phyloP scores from a whole-genome alignment of 164 flowering plant species.

The Piper betle region DNA sequence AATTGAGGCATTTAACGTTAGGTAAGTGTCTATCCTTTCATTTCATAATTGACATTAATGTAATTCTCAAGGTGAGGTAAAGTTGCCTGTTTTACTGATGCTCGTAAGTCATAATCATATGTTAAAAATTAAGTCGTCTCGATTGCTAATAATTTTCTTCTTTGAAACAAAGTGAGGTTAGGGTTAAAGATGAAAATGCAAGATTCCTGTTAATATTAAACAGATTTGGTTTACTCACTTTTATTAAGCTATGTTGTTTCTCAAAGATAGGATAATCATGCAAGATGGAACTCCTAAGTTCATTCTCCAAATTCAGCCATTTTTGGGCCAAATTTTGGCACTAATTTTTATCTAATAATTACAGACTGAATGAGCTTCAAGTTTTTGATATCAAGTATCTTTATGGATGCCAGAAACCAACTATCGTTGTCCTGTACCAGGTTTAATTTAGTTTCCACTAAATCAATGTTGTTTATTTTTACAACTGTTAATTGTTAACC shows the following conservation, averaged over 20 bases:
- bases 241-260: too few species aligned
- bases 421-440: slow-evolving; percentile 97
- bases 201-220: too few species aligned
- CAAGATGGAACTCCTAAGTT: too few species aligned
- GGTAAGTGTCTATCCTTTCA: slow-evolving; percentile 27
- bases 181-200: too few species aligned
- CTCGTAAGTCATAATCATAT: not conserved
- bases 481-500: too few species aligned
- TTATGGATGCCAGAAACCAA: slow-evolving; percentile 85
- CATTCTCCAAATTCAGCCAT: not conserved
- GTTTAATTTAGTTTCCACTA: slow-evolving; percentile 16
- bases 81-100: not conserved
- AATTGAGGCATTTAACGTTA: slow-evolving; percentile 91
- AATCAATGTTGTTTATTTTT: too few species aligned
- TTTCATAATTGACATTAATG: not conserved
- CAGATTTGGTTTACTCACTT: too few species aligned
- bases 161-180: too few species aligned
- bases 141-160: too few species aligned
- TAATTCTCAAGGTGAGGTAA: not conserved
- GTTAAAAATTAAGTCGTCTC: too few species aligned
- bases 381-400: slow-evolving; percentile 96
- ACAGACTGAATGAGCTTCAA: slow-evolving; percentile 98
- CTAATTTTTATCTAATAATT: slow-evolving; percentile 6
- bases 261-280: too few species aligned
- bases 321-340: not conserved